These are phyloP conservation scores for Beauveria medogensis DNA, from an alignment of 2,329 filamentous ascomycete genomes.

Conservation along the genomic window DNA sequence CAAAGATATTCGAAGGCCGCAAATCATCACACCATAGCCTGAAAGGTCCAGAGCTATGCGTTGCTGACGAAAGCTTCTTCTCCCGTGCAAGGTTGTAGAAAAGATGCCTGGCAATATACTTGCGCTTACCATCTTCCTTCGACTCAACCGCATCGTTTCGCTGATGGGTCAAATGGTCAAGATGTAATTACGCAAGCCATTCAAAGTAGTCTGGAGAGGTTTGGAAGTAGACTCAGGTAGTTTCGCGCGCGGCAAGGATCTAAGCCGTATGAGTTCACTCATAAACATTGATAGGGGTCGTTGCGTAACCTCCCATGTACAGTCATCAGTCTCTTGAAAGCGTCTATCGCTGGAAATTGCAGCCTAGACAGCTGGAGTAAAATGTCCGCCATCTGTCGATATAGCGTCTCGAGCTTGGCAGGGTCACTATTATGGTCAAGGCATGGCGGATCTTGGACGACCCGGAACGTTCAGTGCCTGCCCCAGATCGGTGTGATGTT, in stretches of 20 bases:
- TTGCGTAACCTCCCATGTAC: background rate
- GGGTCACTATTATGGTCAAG: constrained; percentile 9
- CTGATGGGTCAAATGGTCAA: background rate
- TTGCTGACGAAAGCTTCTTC: background rate
- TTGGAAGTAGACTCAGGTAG: background rate
- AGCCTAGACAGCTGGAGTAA: background rate
- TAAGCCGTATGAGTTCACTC: background rate
- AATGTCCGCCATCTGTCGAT: constrained; percentile 7
- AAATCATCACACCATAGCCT: background rate
- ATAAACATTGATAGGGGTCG: background rate
- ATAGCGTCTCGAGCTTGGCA: constrained; percentile 7
- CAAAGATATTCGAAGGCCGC: background rate
- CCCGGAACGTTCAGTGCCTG: constrained; percentile 10
- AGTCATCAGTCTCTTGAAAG: background rate
- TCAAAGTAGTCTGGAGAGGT: background rate
- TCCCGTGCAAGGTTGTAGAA: background rate
- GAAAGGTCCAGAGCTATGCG: background rate
- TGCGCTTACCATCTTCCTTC: background rate
- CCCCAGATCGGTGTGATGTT: background rate
- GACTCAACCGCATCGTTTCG: background rate
- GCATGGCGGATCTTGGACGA: background rate
- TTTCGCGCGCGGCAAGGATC: background rate
- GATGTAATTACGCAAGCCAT: background rate
- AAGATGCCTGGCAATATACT: background rate
- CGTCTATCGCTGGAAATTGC: background rate